These are phyloP conservation scores for Crepidotus variabilis DNA, from an alignment of 768 basidiomycete genomes.

Conservation along the genomic window DNA sequence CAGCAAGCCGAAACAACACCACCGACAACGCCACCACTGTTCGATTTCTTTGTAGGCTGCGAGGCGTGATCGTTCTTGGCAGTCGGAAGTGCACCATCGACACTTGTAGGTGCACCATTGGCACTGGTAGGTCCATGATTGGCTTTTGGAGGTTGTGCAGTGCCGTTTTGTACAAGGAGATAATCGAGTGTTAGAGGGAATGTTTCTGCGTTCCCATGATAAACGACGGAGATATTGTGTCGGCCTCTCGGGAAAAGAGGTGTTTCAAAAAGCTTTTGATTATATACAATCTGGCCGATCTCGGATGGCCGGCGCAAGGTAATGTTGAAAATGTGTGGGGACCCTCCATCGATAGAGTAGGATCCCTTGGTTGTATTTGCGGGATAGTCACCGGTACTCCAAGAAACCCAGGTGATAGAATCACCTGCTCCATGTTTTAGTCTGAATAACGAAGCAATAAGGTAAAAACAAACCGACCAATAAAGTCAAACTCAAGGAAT, in stretches of 20 bases:
- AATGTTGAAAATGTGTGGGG: neutral
- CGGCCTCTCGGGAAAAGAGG: neutral
- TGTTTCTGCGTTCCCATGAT: too few species aligned
- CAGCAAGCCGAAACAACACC: too few species aligned
- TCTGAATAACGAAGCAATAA: neutral
- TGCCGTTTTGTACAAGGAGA: too few species aligned
- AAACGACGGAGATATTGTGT: neutral
- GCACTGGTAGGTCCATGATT: too few species aligned
- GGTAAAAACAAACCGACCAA: neutral
- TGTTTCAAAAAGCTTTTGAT: neutral
- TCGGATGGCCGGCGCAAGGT: too few species aligned
- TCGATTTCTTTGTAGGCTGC: too few species aligned
- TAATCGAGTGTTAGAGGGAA: too few species aligned
- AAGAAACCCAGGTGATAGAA: neutral
- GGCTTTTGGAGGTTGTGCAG: too few species aligned
- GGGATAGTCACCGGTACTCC: neutral
- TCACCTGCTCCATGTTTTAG: neutral
- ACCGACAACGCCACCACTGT: too few species aligned
- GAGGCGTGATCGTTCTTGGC: too few species aligned
- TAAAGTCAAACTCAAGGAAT: neutral
- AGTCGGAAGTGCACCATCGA: too few species aligned
- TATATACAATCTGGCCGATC: neutral
- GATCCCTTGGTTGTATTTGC: neutral
- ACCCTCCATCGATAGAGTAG: neutral
- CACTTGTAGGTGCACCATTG: too few species aligned